A percentile compares a stretch with the other conserved stretches of the same genome.
Conservation (phyloP, 2,329 filamentous ascomycete genomes). For the Lachnum nothofagi region DNA sequence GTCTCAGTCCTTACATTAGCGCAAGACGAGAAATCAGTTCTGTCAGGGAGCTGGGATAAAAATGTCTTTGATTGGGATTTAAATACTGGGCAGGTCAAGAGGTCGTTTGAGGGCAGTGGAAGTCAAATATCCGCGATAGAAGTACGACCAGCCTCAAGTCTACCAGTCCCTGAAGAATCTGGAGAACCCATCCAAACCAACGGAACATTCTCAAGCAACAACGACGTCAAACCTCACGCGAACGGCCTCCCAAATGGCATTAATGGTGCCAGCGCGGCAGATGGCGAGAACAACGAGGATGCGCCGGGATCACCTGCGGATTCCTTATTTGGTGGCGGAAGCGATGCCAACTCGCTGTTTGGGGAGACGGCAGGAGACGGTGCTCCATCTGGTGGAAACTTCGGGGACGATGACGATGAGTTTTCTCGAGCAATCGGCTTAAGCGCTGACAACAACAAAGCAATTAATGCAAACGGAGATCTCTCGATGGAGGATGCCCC, state of each 20-base stretch:
- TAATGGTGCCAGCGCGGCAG: constrained; percentile 34
- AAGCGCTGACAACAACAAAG: constrained; percentile 26
- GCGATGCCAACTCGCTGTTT: constrained; percentile 73
- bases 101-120: constrained; percentile 71
- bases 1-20: constrained; percentile 81
- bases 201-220: constrained; percentile 74
- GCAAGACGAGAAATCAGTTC: constrained; percentile 76
- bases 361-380: constrained; percentile 64
- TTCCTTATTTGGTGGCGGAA: constrained; percentile 77
- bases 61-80: constrained; percentile 91
- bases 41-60: constrained; percentile 97
- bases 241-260: constrained; percentile 46
- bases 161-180: constrained; percentile 70
- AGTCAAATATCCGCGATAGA: constrained; percentile 87
- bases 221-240: constrained; percentile 50
- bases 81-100: constrained; percentile 72
- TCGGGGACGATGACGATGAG: constrained; percentile 81
- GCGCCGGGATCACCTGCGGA: constrained; percentile 55
- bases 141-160: constrained; percentile 68
- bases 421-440: constrained; percentile 68
- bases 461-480: constrained; percentile 25
- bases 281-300: constrained; percentile 48
- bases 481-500: constrained; percentile 23
- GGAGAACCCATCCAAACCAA: constrained; percentile 52
- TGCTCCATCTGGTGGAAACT: constrained; percentile 52